These are phyloP conservation scores for Blastocystis sp. DNA, from an alignment of 352 stramenopile species.

Conservation along the genomic window DNA sequence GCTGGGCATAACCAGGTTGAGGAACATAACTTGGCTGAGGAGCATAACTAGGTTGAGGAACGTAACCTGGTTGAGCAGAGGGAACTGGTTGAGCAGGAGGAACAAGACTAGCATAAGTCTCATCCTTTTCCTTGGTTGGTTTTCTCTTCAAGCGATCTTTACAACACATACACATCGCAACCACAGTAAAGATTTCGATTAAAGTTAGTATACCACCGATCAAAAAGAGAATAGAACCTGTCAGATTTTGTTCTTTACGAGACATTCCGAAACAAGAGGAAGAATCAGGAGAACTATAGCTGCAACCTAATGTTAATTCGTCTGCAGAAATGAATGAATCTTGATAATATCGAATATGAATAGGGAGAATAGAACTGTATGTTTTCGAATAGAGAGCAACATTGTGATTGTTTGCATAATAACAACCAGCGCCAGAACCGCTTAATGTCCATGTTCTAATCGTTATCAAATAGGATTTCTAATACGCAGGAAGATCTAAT, in stretches of 20 bases:
- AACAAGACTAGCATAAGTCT: background rate
- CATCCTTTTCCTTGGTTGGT: background rate
- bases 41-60: background rate
- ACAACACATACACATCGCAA: background rate
- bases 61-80: background rate
- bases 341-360: conserved; percentile 8
- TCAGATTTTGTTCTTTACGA: conserved; percentile 5
- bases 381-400: background rate
- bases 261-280: conserved; percentile 35
- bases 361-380: background rate
- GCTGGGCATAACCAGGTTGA: background rate
- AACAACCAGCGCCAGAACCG: background rate
- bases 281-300: background rate
- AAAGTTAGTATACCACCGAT: background rate
- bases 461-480: background rate
- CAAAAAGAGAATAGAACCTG: background rate
- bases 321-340: conserved; percentile 37
- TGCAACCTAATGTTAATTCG: conserved; percentile 2
- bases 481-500: conserved; percentile 9
- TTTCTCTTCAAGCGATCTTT: background rate
- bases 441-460: background rate
- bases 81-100: background rate
- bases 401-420: conserved; percentile 7
- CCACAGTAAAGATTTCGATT: background rate
- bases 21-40: background rate